Conservation (phyloP, 768 basidiomycete genomes). For the Boletus coccyginus region DNA sequence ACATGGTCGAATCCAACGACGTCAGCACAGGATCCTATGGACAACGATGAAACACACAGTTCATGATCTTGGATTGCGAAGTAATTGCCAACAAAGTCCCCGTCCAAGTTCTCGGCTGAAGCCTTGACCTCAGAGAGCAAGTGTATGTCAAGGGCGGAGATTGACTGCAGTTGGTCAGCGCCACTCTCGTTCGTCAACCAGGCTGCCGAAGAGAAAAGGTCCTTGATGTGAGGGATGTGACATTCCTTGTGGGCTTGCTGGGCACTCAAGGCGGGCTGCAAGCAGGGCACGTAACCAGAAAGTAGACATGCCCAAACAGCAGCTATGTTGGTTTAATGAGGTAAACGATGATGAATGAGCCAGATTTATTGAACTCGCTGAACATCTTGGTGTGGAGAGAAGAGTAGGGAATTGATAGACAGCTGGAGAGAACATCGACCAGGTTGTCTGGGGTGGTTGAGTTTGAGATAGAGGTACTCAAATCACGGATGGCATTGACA, state of each 20-base stretch:
- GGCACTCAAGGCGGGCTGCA: constrained; percentile 33
- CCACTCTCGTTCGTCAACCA: constrained; percentile 32
- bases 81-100: constrained; percentile 19
- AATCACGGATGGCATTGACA: constrained; percentile 4
- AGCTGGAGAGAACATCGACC: constrained; percentile 21
- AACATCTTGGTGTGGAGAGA: constrained; percentile 27
- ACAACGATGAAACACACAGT: constrained; percentile 13
- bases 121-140: constrained; percentile 22
- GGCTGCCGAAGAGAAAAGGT: constrained; percentile 28
- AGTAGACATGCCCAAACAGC: constrained; percentile 32
- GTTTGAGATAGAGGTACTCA: constrained; percentile 13
- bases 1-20: constrained; percentile 46
- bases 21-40: background rate
- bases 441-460: constrained; percentile 17
- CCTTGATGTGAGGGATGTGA: constrained; percentile 29
- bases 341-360: constrained; percentile 28
- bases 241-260: constrained; percentile 31
- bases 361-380: constrained; percentile 15
- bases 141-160: constrained; percentile 24
- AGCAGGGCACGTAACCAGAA: constrained; percentile 31
- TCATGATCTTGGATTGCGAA: no score
- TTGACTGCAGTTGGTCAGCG: constrained; percentile 28
- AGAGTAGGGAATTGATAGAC: constrained; percentile 25
- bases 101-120: constrained; percentile 5
- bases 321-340: constrained; percentile 32